Conservation (phyloP, 129 eudicot species). For the carrot (Daucus carota) region DH1_v3.0 NC_030386.2:22563001-22563500, state of each 20-base stretch:
- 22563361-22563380: slow-evolving; percentile 26
- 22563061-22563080: too few species aligned
- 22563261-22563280: not conserved
- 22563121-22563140: slow-evolving; percentile 12
- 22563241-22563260: not conserved
- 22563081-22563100: slow-evolving; percentile 22
- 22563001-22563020: too few species aligned
- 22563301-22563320: slow-evolving; percentile 82
- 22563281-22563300: not conserved
- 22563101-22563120: slow-evolving; percentile 29
- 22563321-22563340: slow-evolving; percentile 72
- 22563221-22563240: slow-evolving; percentile 9
- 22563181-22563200: slow-evolving; percentile 80
- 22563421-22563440: slow-evolving; percentile 32
- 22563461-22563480: not conserved
- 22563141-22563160: slow-evolving; percentile 35
- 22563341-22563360: slow-evolving; percentile 37
- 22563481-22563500: not conserved
- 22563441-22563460: not conserved
- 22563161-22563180: slow-evolving; percentile 72
- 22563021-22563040: too few species aligned
- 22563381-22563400: slow-evolving; percentile 20
- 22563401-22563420: slow-evolving; percentile 23
- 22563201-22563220: slow-evolving; percentile 61
- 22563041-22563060: too few species aligned